A percentile compares a stretch with the other conserved stretches of the same genome.
Conservation (phyloP, 352 stramenopile genomes). For the Thalassiosira hispida region DNA sequence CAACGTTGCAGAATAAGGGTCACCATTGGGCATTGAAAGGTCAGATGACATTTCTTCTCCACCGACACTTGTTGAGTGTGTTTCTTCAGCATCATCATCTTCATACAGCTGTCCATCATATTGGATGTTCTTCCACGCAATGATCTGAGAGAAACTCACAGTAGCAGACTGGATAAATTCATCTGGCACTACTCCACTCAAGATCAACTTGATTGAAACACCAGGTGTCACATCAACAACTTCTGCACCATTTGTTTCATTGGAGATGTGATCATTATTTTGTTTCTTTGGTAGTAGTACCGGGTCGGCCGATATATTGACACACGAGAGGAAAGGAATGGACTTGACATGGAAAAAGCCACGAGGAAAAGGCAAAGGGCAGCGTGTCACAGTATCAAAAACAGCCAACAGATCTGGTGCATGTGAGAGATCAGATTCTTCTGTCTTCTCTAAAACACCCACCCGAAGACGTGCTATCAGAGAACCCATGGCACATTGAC, state of each 20-base stretch:
- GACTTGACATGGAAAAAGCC: conserved; percentile 32
- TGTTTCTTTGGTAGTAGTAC: not conserved
- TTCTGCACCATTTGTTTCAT: conserved; percentile 2
- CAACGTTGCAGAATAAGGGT: conserved; percentile 12
- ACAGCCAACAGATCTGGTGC: conserved; percentile 10
- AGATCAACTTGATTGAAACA: conserved; percentile 18
- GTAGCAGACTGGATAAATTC: conserved; percentile 21
- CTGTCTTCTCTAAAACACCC: not conserved
- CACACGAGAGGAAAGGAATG: conserved; percentile 3
- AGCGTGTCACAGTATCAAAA: conserved; percentile 33
- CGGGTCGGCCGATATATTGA: conserved; percentile 18
- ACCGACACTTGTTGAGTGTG: not conserved
- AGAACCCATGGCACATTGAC: not conserved
- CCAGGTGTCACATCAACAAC: conserved; percentile 34
- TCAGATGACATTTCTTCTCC: not conserved
- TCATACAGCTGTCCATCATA: conserved; percentile 28
- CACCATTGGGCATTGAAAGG: not conserved
- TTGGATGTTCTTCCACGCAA: conserved; percentile 27
- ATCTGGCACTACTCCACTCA: conserved; percentile 24
- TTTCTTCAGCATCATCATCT: conserved; percentile 30
- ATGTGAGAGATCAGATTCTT: not conserved
- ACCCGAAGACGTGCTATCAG: conserved; percentile 3
- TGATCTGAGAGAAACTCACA: conserved; percentile 33
- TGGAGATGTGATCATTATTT: not conserved
- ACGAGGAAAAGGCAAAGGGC: conserved; percentile 19